Conservation (phyloP, 2,329 filamentous ascomycete genomes). For the Tolypocladium inflatum region DNA sequence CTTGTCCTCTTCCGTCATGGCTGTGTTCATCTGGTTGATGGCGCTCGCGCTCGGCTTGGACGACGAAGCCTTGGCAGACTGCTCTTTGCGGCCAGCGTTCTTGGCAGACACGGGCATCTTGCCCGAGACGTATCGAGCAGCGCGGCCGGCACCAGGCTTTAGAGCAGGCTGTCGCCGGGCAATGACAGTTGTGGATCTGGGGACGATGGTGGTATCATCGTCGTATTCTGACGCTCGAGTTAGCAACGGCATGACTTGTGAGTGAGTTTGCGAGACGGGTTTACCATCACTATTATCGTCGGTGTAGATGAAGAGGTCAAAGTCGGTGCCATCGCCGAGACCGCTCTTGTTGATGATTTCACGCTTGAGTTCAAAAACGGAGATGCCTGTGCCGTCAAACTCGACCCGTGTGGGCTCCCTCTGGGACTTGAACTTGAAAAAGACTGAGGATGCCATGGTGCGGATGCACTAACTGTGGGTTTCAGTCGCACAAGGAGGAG, state of each 20-base stretch:
- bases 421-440: conserved; percentile 99
- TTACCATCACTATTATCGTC: conserved; percentile 86
- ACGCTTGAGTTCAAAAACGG: conserved; percentile 96
- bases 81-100: conserved; percentile 61
- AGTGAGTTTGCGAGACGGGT: neutral
- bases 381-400: conserved; percentile 96
- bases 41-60: conserved; percentile 48
- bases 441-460: conserved; percentile 90
- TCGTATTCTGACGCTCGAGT: conserved; percentile 64
- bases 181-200: conserved; percentile 87
- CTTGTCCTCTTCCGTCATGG: conserved; percentile 88
- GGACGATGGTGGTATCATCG: conserved; percentile 95
- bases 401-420: conserved; percentile 90
- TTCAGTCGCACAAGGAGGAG: neutral
- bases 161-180: conserved; percentile 76
- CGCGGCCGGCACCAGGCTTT: conserved; percentile 79
- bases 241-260: conserved; percentile 10
- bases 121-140: conserved; percentile 89
- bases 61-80: conserved; percentile 46
- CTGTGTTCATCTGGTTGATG: conserved; percentile 59
- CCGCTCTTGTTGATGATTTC: conserved; percentile 95
- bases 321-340: conserved; percentile 90
- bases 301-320: conserved; percentile 89
- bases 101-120: conserved; percentile 89
- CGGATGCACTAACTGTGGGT: neutral